Percentiles rank a stretch among this genome's conserved stretches.
Conservation (phyloP, 768 basidiomycete species). For the Leccinum boreale region DNA sequence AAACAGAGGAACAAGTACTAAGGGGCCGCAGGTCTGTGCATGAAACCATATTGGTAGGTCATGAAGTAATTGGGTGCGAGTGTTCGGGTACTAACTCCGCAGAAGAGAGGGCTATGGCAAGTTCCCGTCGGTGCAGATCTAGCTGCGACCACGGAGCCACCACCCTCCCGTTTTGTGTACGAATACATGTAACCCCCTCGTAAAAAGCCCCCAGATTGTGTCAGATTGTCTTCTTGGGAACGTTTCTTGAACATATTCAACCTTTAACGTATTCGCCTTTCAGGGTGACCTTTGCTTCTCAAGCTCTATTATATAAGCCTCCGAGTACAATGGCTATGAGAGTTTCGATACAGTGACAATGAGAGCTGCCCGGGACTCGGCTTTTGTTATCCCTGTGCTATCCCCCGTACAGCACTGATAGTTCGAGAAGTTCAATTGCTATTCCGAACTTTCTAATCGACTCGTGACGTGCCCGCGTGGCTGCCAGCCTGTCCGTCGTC, state of each 20-base stretch:
- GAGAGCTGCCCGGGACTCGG: conserved; percentile 12
- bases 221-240: conserved; percentile 18
- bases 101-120: conserved; percentile 21
- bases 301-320: conserved; percentile 31
- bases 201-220: conserved; percentile 9
- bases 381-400: conserved; percentile 9
- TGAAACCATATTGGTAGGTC: conserved; percentile 29
- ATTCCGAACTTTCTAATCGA: background rate
- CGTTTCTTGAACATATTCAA: conserved; percentile 17
- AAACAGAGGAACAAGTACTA: conserved; percentile 17
- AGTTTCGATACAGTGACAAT: background rate
- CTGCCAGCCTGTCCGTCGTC: background rate
- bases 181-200: conserved; percentile 1
- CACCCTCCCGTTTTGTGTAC: conserved; percentile 12
- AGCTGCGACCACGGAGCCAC: conserved; percentile 27
- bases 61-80: conserved; percentile 32
- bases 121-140: conserved; percentile 27
- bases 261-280: conserved; percentile 16
- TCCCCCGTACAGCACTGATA: conserved; percentile 4
- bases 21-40: conserved; percentile 31
- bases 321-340: conserved; percentile 25
- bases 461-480: background rate
- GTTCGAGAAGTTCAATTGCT: background rate
- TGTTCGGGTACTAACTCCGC: conserved; percentile 34
- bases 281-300: conserved; percentile 16